Base-by-base conservation (phyloP, 1,284 basidiomycete species). In the Tremellales sp. region DNA sequence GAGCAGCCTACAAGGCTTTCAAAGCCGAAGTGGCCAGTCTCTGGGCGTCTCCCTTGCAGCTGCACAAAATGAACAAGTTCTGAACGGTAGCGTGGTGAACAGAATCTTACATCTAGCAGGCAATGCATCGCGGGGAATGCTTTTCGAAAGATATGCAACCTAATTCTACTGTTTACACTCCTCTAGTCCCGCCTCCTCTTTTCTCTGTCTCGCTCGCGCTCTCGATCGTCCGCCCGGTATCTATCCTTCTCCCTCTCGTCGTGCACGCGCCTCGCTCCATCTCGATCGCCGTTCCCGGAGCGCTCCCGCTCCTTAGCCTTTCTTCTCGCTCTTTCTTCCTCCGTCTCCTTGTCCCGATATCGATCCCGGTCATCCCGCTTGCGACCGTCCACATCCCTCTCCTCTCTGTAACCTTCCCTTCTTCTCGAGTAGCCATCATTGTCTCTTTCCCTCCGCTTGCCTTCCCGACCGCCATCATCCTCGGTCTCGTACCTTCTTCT, bases 241-340 rank as follows among this genome's bases (percentile, higher is more conserved):
- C 45, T 26, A 21, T 53, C 48, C 38, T 40, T 48, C 25, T 18
- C 22, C 26, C 38, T 41, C 18, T 34, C 22, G 13, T 53, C 44
- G 25, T 40, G 36, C 37, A 46, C 44, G 14, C 45, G 37, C 28
- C 40, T 25, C 41, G 27, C 18, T 54, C 45, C 25, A 45, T 22
- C 19, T 48, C 46, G 16, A 39, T 28, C 7, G 43, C 45, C 16
- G 45, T 8, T 9, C 46, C 39, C 22, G 43, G 27, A 37, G 25
- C 40, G 33, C 34, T 56, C 58, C 13, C 58, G 45, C 46, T 69
- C 63, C 18, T 51, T 56, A 3, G 59, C 65, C 47, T 63, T 65
- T 10, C 64, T 50, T 28, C 58, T 41, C 3, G 60, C 59, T 32
- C 61, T 44, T 48, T 65, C 65, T 47, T 59, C 57, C 14, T 65